Conservation (phyloP, 495 filamentous ascomycete genomes). For the Neurospora sp. region DNA sequence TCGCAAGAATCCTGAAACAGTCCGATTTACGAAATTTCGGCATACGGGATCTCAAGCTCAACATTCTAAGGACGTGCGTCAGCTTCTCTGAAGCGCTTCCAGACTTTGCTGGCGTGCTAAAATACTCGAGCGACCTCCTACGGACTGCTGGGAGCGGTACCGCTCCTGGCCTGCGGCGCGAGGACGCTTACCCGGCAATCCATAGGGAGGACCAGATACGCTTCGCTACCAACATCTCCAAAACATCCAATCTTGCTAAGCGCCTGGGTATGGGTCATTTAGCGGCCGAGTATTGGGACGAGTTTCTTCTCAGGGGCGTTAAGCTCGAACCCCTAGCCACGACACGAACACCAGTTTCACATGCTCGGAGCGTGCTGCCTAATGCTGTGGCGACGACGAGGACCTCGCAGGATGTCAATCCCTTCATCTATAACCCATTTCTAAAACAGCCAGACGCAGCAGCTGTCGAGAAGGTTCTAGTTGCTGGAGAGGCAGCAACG, state of each 20-base stretch:
- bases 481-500: constrained; percentile 62
- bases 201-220: constrained; percentile 75
- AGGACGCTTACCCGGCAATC: constrained; percentile 53
- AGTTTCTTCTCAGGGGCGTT: constrained; percentile 80
- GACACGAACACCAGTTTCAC: constrained; percentile 53
- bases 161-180: constrained; percentile 53
- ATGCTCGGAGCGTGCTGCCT: constrained; percentile 60
- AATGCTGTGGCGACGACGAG: constrained; percentile 38
- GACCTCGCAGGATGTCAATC: constrained; percentile 53
- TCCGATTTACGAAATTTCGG: constrained; percentile 51
- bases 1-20: constrained; percentile 42
- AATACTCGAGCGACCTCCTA: constrained; percentile 74
- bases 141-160: constrained; percentile 71
- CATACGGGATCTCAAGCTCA: constrained; percentile 61
- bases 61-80: constrained; percentile 74
- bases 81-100: constrained; percentile 89
- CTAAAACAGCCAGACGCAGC: constrained; percentile 50
- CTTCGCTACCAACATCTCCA: constrained; percentile 68
- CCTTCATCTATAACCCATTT: constrained; percentile 91
- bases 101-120: constrained; percentile 78
- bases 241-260: constrained; percentile 65
- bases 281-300: constrained; percentile 89
- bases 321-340: constrained; percentile 45
- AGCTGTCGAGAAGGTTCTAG: constrained; percentile 53
- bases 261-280: constrained; percentile 59